phyloP scores from a whole-genome alignment of 495 filamentous ascomycete species.

The Elasticomyces elasticus region DNA sequence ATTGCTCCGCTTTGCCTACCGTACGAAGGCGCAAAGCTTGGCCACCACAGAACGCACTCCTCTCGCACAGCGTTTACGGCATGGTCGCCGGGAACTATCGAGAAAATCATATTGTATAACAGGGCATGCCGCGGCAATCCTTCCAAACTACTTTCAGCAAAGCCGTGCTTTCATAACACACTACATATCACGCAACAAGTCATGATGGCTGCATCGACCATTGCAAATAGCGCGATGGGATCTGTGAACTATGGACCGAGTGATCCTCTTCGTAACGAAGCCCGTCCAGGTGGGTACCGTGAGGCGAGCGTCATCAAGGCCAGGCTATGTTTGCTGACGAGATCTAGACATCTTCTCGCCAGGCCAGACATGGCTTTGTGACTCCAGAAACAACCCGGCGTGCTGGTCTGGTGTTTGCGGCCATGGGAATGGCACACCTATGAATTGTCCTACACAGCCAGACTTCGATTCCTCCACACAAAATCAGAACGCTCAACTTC shows the following conservation, averaged over 20 bases:
- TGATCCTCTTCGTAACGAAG: neutral
- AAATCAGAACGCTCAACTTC: neutral
- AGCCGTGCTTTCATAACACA: neutral
- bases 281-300: neutral
- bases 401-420: constrained; percentile 1
- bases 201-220: constrained; percentile 1
- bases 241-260: neutral
- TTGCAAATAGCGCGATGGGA: neutral
- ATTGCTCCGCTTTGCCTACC: too few relatives aligned
- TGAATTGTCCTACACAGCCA: neutral
- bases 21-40: too few relatives aligned
- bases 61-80: neutral
- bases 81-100: neutral
- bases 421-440: neutral
- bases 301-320: too few relatives aligned
- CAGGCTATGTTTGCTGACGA: neutral
- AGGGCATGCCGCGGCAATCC: neutral
- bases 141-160: neutral
- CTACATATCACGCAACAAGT: neutral
- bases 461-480: too few relatives aligned
- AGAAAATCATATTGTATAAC: neutral
- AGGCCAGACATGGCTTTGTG: neutral
- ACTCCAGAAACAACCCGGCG: neutral
- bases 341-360: neutral
- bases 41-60: too few relatives aligned